Percentiles rank a stretch among this genome's conserved stretches.
phyloP scores from a whole-genome alignment of 2,329 filamentous ascomycete genomes.

The Hypoxylon sp. region DNA sequence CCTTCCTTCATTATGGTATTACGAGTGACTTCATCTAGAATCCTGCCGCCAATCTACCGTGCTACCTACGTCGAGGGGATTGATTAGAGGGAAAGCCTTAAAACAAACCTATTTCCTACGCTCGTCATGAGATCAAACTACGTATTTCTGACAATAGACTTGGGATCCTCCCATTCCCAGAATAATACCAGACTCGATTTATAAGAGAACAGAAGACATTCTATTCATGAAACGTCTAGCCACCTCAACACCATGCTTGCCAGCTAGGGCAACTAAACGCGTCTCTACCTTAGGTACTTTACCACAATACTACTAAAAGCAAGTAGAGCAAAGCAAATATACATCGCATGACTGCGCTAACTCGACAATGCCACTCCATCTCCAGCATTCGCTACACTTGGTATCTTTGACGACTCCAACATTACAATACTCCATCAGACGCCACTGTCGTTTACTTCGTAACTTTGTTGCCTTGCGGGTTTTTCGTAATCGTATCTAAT shows the following conservation, averaged over 20 bases:
- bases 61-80: neutral
- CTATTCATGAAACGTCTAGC: constrained; percentile 31
- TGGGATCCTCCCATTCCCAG: neutral
- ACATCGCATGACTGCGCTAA: constrained; percentile 14
- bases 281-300: constrained; percentile 16
- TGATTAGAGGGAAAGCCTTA: neutral
- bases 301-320: constrained; percentile 17
- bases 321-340: constrained; percentile 25
- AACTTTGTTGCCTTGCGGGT: constrained; percentile 11
- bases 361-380: constrained; percentile 7
- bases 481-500: constrained; percentile 8
- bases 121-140: neutral
- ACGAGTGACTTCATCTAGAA: neutral
- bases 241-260: constrained; percentile 8
- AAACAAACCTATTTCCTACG: neutral
- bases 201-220: constrained; percentile 28
- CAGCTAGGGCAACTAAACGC: constrained; percentile 5
- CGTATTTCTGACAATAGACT: neutral
- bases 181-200: neutral
- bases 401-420: constrained; percentile 33
- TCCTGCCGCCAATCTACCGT: neutral
- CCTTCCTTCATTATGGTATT: too few relatives aligned
- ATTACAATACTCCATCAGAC: constrained; percentile 20
- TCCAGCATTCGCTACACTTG: constrained; percentile 16
- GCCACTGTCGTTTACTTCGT: constrained; percentile 37